Evolutionary conservation across 306 rosid species (phyloP).

Genomic region (Gastrolobium bilobum): DNA sequence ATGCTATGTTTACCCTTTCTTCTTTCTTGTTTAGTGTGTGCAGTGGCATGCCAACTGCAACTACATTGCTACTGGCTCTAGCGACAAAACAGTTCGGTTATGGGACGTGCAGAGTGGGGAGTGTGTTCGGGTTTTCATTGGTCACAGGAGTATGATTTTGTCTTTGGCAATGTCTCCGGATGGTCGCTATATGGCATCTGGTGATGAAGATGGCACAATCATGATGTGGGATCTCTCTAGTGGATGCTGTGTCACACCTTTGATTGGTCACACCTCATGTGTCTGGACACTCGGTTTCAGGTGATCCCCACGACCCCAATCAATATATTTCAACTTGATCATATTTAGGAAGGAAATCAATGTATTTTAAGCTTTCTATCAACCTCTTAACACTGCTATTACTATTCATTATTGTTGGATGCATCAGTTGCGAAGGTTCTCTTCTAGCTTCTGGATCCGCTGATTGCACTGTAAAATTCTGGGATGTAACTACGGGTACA

Average conservation of each 20-base stretch:
- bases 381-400: neutral
- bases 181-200: conserved; percentile 87
- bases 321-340: conserved; percentile 10
- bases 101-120: conserved; percentile 93
- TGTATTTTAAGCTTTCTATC: neutral
- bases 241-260: conserved; percentile 79
- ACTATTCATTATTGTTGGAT: conserved; percentile 21
- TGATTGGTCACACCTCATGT: conserved; percentile 79
- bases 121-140: conserved; percentile 86
- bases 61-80: conserved; percentile 91
- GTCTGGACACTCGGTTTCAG: conserved; percentile 85
- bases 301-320: conserved; percentile 42
- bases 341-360: neutral
- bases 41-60: conserved; percentile 98
- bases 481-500: conserved; percentile 80
- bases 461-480: conserved; percentile 83
- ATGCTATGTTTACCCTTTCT: conserved; percentile 25
- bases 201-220: conserved; percentile 86
- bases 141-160: conserved; percentile 88
- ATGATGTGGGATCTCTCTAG: conserved; percentile 94
- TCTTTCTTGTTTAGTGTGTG: conserved; percentile 62
- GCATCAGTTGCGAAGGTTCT: conserved; percentile 83
- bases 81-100: conserved; percentile 85
- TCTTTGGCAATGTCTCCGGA: conserved; percentile 89
- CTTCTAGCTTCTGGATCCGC: conserved; percentile 92